Base-by-base conservation (phyloP, 176 grass and related monocot species). In the Triticum aestivum region DNA sequence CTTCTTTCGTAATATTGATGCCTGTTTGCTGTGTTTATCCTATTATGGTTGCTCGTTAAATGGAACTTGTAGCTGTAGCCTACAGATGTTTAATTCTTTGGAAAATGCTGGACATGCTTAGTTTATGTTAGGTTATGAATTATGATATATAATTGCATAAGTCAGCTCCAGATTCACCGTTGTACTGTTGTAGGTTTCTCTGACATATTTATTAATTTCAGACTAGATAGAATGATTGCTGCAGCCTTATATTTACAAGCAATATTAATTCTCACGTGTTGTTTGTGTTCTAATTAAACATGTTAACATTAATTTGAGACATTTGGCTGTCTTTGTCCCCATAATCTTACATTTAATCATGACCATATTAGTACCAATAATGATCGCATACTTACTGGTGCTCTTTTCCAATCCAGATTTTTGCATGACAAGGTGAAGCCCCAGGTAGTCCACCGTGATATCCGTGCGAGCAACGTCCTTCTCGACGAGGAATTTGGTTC, bases 351-450 rank as follows among this genome's bases (percentile, higher is more conserved):
- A 71, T 85, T 69, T 34, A 17, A 26, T 78, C 47, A 51, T 1
- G 1, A 54, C 27, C 37, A 4, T 52, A 51, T 51, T 51, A 51
- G 49, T 73, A 27, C 39, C 42, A 27, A 26, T 66, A 85, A 21
- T 81, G 73, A 51, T 34, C 6, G 13, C 34, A 27, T 71, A 82
- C 73, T 86, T 47, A 77, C 21, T 17, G 45, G 34, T 91, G 26
- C 1, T 33, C 61, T 61, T 84, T 75, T 77, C 35, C 29, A n/a
- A 77, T 84, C 69, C 85, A 98, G 97, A 54, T 98, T 96, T 89
- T 88, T 98, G 75, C 94, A 98, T 23, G 97, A 96, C 94, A 98
- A 94, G 90, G 97, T 98, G 80, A 98, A 98, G 82, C 94, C 94
- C 2, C 96, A 95, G 86, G 96, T 98, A 30, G 96, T 98, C 66